A percentile compares a stretch with the other conserved stretches of the same genome.
These are phyloP conservation scores for Rhynchosporium agropyri DNA, from an alignment of 2,329 filamentous ascomycete genomes.

Conservation along the genomic window DNA sequence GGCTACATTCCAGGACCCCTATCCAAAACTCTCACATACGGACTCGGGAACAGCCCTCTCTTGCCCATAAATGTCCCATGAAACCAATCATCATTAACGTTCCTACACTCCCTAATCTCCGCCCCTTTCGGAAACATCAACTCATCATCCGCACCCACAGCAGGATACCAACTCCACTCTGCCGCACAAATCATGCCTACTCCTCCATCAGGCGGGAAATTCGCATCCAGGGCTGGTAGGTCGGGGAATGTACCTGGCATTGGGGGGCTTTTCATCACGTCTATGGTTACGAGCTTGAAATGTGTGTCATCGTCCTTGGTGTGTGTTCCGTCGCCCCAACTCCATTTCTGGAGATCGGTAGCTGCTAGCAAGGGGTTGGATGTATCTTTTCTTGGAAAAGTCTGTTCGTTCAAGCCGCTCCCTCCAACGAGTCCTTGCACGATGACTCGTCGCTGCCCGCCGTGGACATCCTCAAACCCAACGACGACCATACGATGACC, in stretches of 20 bases:
- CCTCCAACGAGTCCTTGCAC: conserved; percentile 79
- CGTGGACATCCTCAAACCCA: conserved; percentile 69
- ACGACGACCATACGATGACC: conserved; percentile 86
- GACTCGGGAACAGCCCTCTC: conserved; percentile 78
- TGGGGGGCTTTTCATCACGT: conserved; percentile 49
- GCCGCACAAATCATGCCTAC: conserved; percentile 65
- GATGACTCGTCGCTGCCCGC: conserved; percentile 68
- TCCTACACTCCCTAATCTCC: conserved; percentile 79
- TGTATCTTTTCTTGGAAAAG: conserved; percentile 42
- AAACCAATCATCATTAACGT: conserved; percentile 90
- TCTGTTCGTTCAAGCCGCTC: conserved; percentile 63
- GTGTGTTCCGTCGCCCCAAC: conserved; percentile 49
- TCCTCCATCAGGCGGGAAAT: conserved; percentile 77
- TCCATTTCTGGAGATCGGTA: conserved; percentile 52
- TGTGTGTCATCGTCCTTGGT: conserved; percentile 41
- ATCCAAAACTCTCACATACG: conserved; percentile 64
- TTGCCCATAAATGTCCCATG: conserved; percentile 82
- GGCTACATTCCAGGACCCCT: conserved; percentile 13
- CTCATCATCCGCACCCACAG: conserved; percentile 66
- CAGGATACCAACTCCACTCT: conserved; percentile 78
- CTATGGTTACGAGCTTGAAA: conserved; percentile 53
- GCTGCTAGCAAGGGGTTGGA: conserved; percentile 31
- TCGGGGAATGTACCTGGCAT: conserved; percentile 40
- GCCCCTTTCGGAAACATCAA: conserved; percentile 81
- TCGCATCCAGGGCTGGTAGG: conserved; percentile 27